These are phyloP conservation scores for Bifiguratus adelaidae DNA, from an alignment of 192 early-diverging fungal species.

Conservation along the genomic window DNA sequence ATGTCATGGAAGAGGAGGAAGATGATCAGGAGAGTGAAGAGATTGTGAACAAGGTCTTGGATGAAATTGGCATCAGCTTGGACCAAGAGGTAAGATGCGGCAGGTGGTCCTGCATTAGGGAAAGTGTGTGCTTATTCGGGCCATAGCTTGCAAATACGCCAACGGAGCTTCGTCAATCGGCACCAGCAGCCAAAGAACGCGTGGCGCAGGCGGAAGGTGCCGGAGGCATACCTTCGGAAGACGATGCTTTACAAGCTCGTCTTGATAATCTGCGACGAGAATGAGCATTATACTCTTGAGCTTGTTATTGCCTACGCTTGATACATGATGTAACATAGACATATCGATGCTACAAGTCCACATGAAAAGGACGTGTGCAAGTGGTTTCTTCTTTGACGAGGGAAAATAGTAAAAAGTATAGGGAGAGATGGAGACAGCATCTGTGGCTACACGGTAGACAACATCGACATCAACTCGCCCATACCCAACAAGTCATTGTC, in stretches of 20 bases:
- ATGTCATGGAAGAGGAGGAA: conserved; percentile 87
- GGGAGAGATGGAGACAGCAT: too few relatives aligned
- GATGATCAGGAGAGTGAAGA: conserved; percentile 87
- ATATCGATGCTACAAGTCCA: too few relatives aligned
- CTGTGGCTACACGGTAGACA: too few relatives aligned
- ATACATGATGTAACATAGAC: too few relatives aligned
- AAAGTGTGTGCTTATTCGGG: not conserved
- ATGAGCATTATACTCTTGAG: too few relatives aligned
- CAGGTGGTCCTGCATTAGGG: not conserved
- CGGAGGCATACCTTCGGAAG: conserved; percentile 46
- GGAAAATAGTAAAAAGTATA: too few relatives aligned
- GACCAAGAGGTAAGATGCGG: conserved; percentile 50
- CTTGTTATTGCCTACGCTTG: too few relatives aligned
- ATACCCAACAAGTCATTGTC: too few relatives aligned
- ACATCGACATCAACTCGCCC: too few relatives aligned
- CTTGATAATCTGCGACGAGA: conserved; percentile 82
- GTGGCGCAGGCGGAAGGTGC: conserved; percentile 40
- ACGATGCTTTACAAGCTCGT: conserved; percentile 82
- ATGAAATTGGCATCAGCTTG: conserved; percentile 88
- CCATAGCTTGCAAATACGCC: conserved; percentile 32
- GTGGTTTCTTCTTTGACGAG: too few relatives aligned
- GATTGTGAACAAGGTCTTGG: conserved; percentile 89
- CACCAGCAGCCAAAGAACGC: conserved; percentile 20
- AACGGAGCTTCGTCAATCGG: conserved; percentile 26
- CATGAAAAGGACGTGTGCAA: too few relatives aligned